These are phyloP conservation scores for Tolypocladium cylindrosporum DNA, from an alignment of 2,329 filamentous ascomycete species.

Conservation along the genomic window DNA sequence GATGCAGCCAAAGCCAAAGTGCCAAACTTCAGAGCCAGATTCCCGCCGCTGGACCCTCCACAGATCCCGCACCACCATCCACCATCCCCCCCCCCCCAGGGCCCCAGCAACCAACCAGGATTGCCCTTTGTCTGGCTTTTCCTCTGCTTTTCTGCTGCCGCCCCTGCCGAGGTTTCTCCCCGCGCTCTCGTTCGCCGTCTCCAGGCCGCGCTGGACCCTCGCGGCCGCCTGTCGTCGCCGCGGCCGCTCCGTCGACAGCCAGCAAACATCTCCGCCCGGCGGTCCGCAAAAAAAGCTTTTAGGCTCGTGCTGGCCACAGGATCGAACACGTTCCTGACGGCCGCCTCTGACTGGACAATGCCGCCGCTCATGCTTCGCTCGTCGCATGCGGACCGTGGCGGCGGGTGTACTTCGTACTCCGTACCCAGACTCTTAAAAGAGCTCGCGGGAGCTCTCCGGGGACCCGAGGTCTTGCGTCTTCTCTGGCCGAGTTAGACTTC, in stretches of 20 bases:
- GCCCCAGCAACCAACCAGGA: neutral
- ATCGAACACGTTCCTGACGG: conserved; percentile 8
- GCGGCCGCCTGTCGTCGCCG: neutral
- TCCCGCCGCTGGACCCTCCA: neutral
- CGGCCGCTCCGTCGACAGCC: neutral
- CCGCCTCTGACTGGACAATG: conserved; percentile 9
- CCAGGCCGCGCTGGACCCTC: neutral
- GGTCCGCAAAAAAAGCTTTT: conserved; percentile 3
- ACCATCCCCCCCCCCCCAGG: neutral
- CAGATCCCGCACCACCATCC: neutral
- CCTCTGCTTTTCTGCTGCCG: neutral
- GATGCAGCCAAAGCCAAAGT: neutral
- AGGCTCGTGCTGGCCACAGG: conserved; percentile 5
- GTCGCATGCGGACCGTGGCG: conserved; percentile 6
- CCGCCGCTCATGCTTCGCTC: conserved; percentile 1
- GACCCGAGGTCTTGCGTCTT: neutral
- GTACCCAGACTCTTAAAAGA: neutral
- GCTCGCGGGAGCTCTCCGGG: neutral
- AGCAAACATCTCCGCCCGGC: neutral
- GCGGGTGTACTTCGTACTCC: neutral
- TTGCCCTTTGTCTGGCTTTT: too few relatives aligned
- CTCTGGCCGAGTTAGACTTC: neutral
- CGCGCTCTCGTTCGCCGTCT: neutral
- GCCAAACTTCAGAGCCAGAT: neutral
- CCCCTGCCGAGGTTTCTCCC: neutral